phyloP scores from a whole-genome alignment of 129 eudicot species.

The Helichrysum umbraculigerum region DNA sequence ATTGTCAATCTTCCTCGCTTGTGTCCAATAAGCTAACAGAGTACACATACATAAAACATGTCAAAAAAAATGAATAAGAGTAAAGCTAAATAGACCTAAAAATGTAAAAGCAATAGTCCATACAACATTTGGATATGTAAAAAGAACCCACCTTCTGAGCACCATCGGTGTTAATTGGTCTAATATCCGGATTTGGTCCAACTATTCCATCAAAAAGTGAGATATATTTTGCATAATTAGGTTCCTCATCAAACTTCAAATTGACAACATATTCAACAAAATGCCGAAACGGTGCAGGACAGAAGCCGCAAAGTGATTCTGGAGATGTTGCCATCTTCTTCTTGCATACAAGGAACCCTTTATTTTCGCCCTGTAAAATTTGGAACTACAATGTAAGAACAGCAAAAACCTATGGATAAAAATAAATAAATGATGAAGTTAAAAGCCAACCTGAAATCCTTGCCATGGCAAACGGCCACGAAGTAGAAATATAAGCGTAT shows the following conservation, averaged over 20 bases:
- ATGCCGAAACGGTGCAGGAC: conserved; percentile 74
- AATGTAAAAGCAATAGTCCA: neutral
- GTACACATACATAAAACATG: conserved; percentile 3
- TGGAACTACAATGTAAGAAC: conserved; percentile 24
- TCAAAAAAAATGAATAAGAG: neutral
- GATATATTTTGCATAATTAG: conserved; percentile 76
- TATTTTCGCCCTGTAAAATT: conserved; percentile 67
- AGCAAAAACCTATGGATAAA: neutral
- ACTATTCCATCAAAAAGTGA: conserved; percentile 87
- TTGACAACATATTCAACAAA: conserved; percentile 79
- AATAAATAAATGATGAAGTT: neutral
- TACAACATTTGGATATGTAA: neutral
- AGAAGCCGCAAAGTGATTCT: conserved; percentile 70
- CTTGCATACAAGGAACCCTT: conserved; percentile 88
- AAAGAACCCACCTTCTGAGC: conserved; percentile 70
- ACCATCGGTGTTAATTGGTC: conserved; percentile 84
- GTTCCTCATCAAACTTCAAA: conserved; percentile 80
- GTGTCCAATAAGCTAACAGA: conserved; percentile 69
- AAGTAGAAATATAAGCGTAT: conserved; percentile 82
- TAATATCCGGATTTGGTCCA: conserved; percentile 84
- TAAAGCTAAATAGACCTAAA: neutral
- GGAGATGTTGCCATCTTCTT: conserved; percentile 97
- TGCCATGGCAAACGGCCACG: conserved; percentile 92
- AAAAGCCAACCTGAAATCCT: conserved; percentile 69
- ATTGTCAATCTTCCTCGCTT: conserved; percentile 70